Evolutionary conservation across 495 filamentous ascomycete species (phyloP), one percentile per base, ranked within the genome.

Genomic region (Podospora pseudopauciseta): DNA sequence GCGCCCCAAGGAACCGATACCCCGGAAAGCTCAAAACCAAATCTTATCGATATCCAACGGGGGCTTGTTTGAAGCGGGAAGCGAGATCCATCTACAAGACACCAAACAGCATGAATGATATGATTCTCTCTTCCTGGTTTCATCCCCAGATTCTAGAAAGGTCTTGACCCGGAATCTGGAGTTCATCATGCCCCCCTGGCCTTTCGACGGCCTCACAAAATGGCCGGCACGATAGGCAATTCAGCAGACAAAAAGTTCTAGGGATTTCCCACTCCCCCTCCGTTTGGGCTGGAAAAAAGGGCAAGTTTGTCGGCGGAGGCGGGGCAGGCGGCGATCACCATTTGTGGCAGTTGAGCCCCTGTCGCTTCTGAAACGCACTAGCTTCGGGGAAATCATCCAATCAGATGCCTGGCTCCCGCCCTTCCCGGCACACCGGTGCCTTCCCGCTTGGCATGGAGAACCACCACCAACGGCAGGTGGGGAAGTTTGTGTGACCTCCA

Each of bases 351-450:
- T 64, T 60, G 15, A 9, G 23, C 65, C 72, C 72, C 65, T 72
- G 73, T 65, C 67, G 39, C 65, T 34, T 71, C 69, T 75, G 73
- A 75, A 75, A 75, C 73, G 65, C 54, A 23, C 68, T 30, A 67
- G 26, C 20, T 26, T 44, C 44, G 65, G 65, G 44, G 5, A 11
- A 5, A 23, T 30, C 3, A 7, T 57, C 73, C 61, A 73, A 73
- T 68, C 49, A 71, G 6, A 4, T 19, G 4, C 13, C 28, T 30
- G 9, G 13, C 15, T 15, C 20, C 15, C 27, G 28, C 20, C 65
- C 68, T 62, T 49, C 56, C 64, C 68, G 57, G 32, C 64, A 55
- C 4, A 30, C 49, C 13, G 63, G 63, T 56, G 34, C 54, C 63
- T 63, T 65, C 70, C 66, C 65, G 65, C 69, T 54, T 56, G 58